Evolutionary conservation across 768 basidiomycete genomes (phyloP), one percentile per base, ranked within the genome.

Genomic region (Kwoniella dejecticola): DNA sequence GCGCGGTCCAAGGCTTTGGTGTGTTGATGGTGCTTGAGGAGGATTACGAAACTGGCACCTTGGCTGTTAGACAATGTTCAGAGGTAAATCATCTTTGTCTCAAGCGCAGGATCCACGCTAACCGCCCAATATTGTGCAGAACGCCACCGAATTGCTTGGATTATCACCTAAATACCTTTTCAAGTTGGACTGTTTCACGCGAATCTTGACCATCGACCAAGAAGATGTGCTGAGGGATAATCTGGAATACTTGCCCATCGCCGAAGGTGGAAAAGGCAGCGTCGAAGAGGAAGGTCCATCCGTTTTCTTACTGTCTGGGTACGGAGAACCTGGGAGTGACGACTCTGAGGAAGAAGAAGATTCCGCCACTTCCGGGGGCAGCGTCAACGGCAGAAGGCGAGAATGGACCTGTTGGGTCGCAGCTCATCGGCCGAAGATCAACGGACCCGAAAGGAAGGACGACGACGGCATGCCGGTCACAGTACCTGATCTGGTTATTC

Each of bases 1-100:
- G 90, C 2, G 86, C 89, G 1, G 84, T 91, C 1, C 90, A 92
- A 80, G 86, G 85, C 0, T 92, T 88, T 69, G 90, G 89, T n/a
- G 87, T 91, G 0, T 82, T 91, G 3, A 83, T 91, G 50, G 88
- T 84, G 1, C 79, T 90, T 0, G 85, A 88, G 61, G 85, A 88
- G 66, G 75, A 83, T 17, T 80, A 83, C 7, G 84, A 87, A 23
- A 77, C 76, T 1, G 84, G 81, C 0, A 79, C 81, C 2, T 78
- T 90, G 12, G 66, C 83, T 6, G 88, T 91, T 36, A 83, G 86
- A 12, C 90, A 91, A 70, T 88, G 89, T 0, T 91, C 89, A 27
- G 90, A 90, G 82, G 89, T 88, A 72, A 56, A 80, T 66, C 45
- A 17, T 17, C 42, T 44, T 40, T 5, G 23, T 10, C 2, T 21